Conservation (phyloP, 495 filamentous ascomycete species). For the Talaromyces borbonicus region DNA sequence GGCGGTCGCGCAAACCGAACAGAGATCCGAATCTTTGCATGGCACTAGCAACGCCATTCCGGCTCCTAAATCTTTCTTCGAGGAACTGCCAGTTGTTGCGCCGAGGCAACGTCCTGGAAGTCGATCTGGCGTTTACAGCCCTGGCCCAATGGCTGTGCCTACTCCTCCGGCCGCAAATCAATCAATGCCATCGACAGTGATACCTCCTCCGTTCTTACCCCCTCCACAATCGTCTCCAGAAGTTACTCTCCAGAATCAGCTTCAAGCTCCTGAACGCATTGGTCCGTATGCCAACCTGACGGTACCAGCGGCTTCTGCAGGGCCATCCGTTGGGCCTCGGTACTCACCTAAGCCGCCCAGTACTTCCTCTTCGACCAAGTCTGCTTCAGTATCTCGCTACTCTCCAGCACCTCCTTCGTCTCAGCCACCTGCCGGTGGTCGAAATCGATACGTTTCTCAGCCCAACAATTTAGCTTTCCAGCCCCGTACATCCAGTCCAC, state of each 20-base stretch:
- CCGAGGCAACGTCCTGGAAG: slow-evolving; percentile 41
- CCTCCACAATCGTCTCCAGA: slow-evolving; percentile 33
- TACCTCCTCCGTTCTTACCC: slow-evolving; percentile 20
- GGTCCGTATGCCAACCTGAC: slow-evolving; percentile 49
- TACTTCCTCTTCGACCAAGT: slow-evolving; percentile 22
- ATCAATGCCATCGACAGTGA: slow-evolving; percentile 17
- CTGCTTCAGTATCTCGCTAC: slow-evolving; percentile 26
- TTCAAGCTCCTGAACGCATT: slow-evolving; percentile 47
- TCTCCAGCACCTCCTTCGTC: slow-evolving; percentile 43
- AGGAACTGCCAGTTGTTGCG: slow-evolving; percentile 66
- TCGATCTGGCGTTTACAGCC: slow-evolving; percentile 41
- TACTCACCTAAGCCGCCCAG: slow-evolving; percentile 32
- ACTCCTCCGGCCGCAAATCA: slow-evolving; percentile 10
- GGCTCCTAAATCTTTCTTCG: slow-evolving; percentile 60
- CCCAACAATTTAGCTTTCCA: slow-evolving; percentile 57
- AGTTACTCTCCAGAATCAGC: slow-evolving; percentile 25
- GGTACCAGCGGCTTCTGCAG: slow-evolving; percentile 28
- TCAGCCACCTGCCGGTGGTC: slow-evolving; percentile 34
- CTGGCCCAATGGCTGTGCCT: slow-evolving; percentile 22
- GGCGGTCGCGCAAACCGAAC: neutral
- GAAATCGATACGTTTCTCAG: slow-evolving; percentile 42
- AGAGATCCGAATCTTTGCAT: neutral
- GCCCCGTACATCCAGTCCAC: slow-evolving; percentile 75
- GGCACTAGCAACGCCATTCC: slow-evolving; percentile 12
- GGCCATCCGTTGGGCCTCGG: slow-evolving; percentile 26